phyloP scores from a whole-genome alignment of 2,329 filamentous ascomycete genomes.

The Talaromyces atroroseus region DNA sequence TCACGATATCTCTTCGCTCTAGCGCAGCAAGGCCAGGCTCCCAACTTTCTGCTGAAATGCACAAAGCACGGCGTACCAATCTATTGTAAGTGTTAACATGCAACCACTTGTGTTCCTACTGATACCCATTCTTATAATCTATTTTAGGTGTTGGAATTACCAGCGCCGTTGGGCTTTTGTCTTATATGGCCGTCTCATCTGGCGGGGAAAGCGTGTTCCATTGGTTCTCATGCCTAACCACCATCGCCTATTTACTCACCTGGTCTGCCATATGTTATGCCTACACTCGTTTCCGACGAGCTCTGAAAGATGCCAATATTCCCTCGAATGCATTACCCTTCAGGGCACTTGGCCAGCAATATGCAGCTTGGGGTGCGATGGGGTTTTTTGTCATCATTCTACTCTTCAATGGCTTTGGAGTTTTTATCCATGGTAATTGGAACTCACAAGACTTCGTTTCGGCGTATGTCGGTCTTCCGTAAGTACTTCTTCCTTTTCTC shows the following conservation, averaged over 20 bases:
- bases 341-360: not conserved
- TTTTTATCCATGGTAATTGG: not conserved
- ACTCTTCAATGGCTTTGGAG: not conserved
- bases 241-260: not conserved
- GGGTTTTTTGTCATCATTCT: not conserved
- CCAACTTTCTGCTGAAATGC: slow-evolving; percentile 55
- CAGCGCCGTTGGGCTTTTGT: slow-evolving; percentile 35
- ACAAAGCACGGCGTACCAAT: slow-evolving; percentile 52
- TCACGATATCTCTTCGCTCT: slow-evolving; percentile 63
- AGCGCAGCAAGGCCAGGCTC: slow-evolving; percentile 59
- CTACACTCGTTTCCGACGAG: not conserved
- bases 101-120: too few species aligned
- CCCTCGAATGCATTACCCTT: not conserved
- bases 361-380: not conserved
- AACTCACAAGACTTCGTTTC: not conserved
- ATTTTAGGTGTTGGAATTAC: not conserved
- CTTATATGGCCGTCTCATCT: slow-evolving; percentile 58
- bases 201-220: slow-evolving; percentile 55
- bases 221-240: slow-evolving; percentile 1
- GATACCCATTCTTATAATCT: not conserved
- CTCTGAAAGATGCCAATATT: not conserved
- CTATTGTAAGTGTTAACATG: not conserved
- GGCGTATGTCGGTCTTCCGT: not conserved
- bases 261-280: not conserved
- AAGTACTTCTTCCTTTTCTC: not conserved